These are phyloP conservation scores for Ascodesmis nigricans DNA, from an alignment of 495 filamentous ascomycete species.

Conservation along the genomic window DNA sequence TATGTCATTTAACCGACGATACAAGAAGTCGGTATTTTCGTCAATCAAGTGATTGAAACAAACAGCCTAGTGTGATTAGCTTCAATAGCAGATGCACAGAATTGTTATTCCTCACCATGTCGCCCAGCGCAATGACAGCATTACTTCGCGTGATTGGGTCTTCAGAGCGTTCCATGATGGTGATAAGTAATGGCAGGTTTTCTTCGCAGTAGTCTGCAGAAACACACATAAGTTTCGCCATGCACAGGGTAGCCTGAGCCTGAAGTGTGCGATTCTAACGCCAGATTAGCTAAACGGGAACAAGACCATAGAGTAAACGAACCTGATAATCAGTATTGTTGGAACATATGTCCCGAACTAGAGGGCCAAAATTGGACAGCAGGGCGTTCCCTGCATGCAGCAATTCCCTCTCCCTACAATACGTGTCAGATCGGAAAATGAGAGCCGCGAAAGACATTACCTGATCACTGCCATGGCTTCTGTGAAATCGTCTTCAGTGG, in stretches of 20 bases:
- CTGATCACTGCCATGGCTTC: conserved; percentile 49
- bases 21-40: conserved; percentile 96
- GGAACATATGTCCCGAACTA: conserved; percentile 80
- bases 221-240: conserved; percentile 96
- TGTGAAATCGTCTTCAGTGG: conserved; percentile 94
- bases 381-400: conserved; percentile 72
- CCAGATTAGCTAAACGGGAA: no score
- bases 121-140: conserved; percentile 85
- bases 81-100: neutral
- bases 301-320: neutral
- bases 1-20: conserved; percentile 70
- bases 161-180: conserved; percentile 81
- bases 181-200: conserved; percentile 85
- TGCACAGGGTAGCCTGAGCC: conserved; percentile 80
- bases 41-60: conserved; percentile 99
- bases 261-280: conserved; percentile 59
- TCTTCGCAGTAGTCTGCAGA: conserved; percentile 77
- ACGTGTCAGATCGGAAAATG: no score
- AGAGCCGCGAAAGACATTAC: no score
- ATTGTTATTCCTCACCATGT: conserved; percentile 37
- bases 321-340: conserved; percentile 69
- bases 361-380: conserved; percentile 66
- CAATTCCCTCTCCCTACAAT: conserved; percentile 55
- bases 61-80: conserved; percentile 38
- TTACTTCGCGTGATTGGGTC: conserved; percentile 84